These are phyloP conservation scores for Apiospora pterosperma DNA, from an alignment of 2,329 filamentous ascomycete genomes.

Conservation along the genomic window DNA sequence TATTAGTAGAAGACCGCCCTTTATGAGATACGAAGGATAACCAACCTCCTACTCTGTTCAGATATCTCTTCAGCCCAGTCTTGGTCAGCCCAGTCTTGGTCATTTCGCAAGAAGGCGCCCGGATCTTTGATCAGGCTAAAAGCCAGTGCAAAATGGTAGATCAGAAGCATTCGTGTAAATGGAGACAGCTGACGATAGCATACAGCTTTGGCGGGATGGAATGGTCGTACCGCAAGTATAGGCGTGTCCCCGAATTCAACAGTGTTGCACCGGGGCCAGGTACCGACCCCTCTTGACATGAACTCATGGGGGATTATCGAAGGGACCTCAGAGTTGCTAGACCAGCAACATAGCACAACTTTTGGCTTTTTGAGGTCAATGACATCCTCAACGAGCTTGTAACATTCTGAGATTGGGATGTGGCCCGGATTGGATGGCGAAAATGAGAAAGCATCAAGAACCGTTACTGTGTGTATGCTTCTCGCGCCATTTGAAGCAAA, in stretches of 20 bases:
- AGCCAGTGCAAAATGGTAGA: not conserved
- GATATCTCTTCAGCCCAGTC: too few species aligned
- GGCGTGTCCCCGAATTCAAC: not conserved
- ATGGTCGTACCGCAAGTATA: not conserved
- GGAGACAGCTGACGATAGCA: not conserved
- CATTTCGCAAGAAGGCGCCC: accelerated
- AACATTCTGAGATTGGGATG: not conserved
- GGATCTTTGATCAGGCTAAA: not conserved
- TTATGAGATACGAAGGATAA: too few species aligned
- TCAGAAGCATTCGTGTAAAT: not conserved
- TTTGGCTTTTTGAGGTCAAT: not conserved
- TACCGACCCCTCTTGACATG: not conserved
- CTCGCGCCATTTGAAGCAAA: not conserved
- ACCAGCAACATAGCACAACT: not conserved
- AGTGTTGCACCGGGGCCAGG: too few species aligned
- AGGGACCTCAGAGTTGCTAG: not conserved
- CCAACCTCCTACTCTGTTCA: too few species aligned
- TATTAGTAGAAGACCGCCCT: too few species aligned
- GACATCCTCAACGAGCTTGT: not conserved
- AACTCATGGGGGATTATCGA: not conserved
- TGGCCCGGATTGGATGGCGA: too few species aligned
- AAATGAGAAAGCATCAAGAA: not conserved
- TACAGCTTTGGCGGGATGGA: not conserved
- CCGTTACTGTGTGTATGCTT: not conserved
- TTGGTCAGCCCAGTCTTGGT: not conserved